Evolutionary conservation across 2,329 filamentous ascomycete species (phyloP).

Genomic region (Aspergillus clavatus): DNA sequence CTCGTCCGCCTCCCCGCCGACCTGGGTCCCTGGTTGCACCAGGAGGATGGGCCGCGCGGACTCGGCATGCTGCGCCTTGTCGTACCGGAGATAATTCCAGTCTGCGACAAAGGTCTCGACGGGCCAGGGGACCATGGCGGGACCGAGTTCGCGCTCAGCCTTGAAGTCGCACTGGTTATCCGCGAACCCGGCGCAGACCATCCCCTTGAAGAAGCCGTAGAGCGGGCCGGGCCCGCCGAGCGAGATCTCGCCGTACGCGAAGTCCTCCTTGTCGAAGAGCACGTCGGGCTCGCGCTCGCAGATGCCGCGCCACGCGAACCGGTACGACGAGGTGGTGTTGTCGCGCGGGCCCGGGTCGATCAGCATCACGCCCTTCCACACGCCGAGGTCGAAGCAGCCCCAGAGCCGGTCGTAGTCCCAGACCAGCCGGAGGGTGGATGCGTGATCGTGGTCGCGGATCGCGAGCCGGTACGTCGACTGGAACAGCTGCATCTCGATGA

Average conservation of each 20-base stretch:
- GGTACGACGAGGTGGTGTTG: neutral
- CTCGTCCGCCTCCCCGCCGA: neutral
- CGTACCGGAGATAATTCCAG: neutral
- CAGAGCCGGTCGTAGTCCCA: neutral
- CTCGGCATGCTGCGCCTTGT: neutral
- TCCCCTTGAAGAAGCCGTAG: neutral
- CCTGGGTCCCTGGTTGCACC: neutral
- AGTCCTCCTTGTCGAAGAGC: neutral
- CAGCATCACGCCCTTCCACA: neutral
- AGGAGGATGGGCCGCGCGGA: neutral
- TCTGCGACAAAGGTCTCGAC: neutral
- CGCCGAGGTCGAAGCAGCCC: neutral
- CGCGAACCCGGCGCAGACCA: neutral
- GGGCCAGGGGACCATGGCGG: neutral
- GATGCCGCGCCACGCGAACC: neutral
- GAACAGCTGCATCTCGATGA: neutral
- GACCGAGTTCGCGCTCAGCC: neutral
- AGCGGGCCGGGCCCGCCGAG: neutral
- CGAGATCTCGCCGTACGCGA: neutral
- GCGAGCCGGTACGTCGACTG: neutral
- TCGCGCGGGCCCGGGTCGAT: neutral
- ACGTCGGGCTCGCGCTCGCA: neutral
- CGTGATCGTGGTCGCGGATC: neutral
- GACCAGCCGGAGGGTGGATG: neutral
- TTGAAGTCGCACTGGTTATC: neutral